Conservation (phyloP, 169 alveolate species). For the Theileria sp. region DNA sequence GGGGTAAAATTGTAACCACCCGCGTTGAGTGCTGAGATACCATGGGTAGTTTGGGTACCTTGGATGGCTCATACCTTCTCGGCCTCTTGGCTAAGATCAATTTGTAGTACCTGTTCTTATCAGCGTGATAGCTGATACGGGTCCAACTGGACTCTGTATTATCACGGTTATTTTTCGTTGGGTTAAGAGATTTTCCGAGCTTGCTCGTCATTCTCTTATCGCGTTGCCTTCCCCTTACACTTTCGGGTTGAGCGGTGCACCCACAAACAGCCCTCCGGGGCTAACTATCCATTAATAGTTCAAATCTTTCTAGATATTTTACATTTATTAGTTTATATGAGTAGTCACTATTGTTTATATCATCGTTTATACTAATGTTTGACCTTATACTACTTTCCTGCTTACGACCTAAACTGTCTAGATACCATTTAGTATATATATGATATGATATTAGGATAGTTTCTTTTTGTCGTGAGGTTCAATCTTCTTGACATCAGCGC, state of each 20-base stretch:
- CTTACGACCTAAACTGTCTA: too few species aligned
- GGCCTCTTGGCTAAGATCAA: slow-evolving; percentile 88
- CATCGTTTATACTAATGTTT: neutral
- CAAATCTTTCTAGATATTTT: slow-evolving; percentile 7
- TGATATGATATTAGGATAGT: neutral
- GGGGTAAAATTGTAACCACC: slow-evolving; percentile 30
- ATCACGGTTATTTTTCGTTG: slow-evolving; percentile 79
- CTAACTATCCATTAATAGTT: slow-evolving; percentile 32
- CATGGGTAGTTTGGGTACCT: slow-evolving; percentile 14
- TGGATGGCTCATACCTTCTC: slow-evolving; percentile 72
- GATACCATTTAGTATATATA: neutral
- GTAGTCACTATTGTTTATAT: neutral
- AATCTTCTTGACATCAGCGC: neutral
- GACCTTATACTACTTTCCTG: neutral
- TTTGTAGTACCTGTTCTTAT: slow-evolving; percentile 86
- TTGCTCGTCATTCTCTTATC: slow-evolving; percentile 78
- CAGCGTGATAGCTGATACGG: slow-evolving; percentile 87
- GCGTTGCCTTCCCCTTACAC: slow-evolving; percentile 86
- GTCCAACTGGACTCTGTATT: slow-evolving; percentile 81
- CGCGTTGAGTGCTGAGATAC: slow-evolving; percentile 28
- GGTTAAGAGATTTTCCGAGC: slow-evolving; percentile 78
- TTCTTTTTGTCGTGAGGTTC: neutral
- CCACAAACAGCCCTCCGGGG: slow-evolving; percentile 74
- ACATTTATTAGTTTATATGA: neutral
- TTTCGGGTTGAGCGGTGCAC: slow-evolving; percentile 83